Evolutionary conservation across 2,329 filamentous ascomycete species (phyloP).

Genomic region (Chaetomium olivaceum): DNA sequence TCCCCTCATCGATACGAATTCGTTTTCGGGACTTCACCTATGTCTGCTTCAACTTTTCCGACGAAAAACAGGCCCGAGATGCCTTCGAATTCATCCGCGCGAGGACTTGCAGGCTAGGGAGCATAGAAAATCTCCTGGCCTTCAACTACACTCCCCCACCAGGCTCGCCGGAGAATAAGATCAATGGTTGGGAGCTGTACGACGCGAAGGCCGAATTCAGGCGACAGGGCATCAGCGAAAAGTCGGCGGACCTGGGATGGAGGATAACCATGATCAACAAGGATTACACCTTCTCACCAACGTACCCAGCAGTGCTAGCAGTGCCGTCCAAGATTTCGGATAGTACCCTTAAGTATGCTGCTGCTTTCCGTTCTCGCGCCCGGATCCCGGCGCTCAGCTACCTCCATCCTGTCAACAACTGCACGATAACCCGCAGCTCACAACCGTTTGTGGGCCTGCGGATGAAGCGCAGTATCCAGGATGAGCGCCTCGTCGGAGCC

Average conservation of each 20-base stretch:
- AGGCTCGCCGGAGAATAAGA: constrained; percentile 61
- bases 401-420: constrained; percentile 95
- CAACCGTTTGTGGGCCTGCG: constrained; percentile 87
- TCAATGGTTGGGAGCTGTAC: constrained; percentile 83
- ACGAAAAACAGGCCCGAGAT: constrained; percentile 73
- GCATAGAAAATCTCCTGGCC: constrained; percentile 86
- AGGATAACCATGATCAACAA: constrained; percentile 86
- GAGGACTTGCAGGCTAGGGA: constrained; percentile 78
- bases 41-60: constrained; percentile 83
- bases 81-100: constrained; percentile 83
- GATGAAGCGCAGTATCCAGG: constrained; percentile 88
- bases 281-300: constrained; percentile 88
- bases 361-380: constrained; percentile 81
- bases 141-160: constrained; percentile 79
- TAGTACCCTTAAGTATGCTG: constrained; percentile 92
- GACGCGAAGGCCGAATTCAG: constrained; percentile 82
- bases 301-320: constrained; percentile 81
- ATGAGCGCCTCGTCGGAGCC: constrained; percentile 88
- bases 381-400: constrained; percentile 90
- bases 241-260: constrained; percentile 79
- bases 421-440: constrained; percentile 91
- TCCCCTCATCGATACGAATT: constrained; percentile 80
- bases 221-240: constrained; percentile 82
- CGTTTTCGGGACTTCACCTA: constrained; percentile 93
- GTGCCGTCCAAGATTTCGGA: constrained; percentile 93